Evolutionary conservation across 2,329 filamentous ascomycete genomes (phyloP).

Genomic region (Zymoseptoria passerinii): DNA sequence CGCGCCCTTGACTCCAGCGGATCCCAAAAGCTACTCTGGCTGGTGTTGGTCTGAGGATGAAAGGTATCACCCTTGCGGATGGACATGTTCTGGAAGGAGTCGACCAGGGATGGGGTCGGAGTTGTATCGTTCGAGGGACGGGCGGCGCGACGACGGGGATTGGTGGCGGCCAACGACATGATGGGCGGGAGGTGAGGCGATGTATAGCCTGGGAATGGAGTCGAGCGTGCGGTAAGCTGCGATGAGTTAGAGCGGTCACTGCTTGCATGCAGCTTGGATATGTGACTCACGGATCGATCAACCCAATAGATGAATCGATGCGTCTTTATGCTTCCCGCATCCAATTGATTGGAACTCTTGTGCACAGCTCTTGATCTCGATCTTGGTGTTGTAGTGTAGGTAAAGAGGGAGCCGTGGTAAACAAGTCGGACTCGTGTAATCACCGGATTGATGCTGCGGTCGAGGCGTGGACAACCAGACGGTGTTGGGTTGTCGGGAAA

Average conservation of each 20-base stretch:
- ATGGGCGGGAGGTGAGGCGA: slow-evolving; percentile 14
- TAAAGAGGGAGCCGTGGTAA: not conserved
- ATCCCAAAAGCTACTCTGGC: slow-evolving; percentile 33
- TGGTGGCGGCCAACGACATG: slow-evolving; percentile 28
- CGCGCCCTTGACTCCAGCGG: slow-evolving; percentile 23
- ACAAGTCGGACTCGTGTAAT: not conserved
- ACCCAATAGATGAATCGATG: slow-evolving; percentile 1
- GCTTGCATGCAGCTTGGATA: slow-evolving; percentile 5
- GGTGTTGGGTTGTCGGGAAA: not conserved
- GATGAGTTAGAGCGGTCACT: slow-evolving; percentile 7
- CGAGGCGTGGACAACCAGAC: not conserved
- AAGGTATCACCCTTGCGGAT: slow-evolving; percentile 44
- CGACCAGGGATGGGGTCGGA: slow-evolving; percentile 31
- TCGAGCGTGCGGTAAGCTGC: slow-evolving; percentile 10
- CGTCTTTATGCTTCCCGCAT: not conserved
- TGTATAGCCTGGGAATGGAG: slow-evolving; percentile 12
- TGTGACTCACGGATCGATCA: slow-evolving; percentile 11
- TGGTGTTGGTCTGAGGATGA: slow-evolving; percentile 37
- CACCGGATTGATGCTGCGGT: not conserved
- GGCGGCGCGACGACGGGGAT: slow-evolving; percentile 40
- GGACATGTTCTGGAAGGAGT: slow-evolving; percentile 34
- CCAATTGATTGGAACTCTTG: not conserved
- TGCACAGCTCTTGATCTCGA: not conserved
- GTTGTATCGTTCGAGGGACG: slow-evolving; percentile 27
- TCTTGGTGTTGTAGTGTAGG: not conserved